These are phyloP conservation scores for Monosiga brevicollis DNA, from an alignment of 78 protist genomes.

Conservation along the genomic window DNA sequence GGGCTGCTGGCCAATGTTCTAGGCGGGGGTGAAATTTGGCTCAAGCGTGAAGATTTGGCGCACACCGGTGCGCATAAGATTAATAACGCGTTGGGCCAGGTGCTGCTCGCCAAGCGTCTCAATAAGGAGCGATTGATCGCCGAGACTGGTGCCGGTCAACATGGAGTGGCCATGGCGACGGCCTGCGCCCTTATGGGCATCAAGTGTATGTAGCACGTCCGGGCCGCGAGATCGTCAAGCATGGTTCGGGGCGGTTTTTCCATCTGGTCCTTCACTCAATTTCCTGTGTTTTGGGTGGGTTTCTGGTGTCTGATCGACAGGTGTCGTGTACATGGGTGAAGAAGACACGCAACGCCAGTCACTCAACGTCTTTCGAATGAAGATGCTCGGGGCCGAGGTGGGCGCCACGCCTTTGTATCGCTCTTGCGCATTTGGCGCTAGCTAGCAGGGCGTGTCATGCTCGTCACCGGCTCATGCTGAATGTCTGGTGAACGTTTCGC, in stretches of 20 bases:
- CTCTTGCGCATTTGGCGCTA: too few relatives aligned
- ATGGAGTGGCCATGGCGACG: slow-evolving; percentile 82
- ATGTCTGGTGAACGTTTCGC: too few relatives aligned
- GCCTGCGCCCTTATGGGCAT: slow-evolving; percentile 73
- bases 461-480: too few relatives aligned
- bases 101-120: slow-evolving; percentile 62
- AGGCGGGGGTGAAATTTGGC: slow-evolving; percentile 50
- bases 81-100: slow-evolving; percentile 80
- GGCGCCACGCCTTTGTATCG: neutral
- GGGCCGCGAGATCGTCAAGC: too few relatives aligned
- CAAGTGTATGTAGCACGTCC: slow-evolving; percentile 17
- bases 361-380: slow-evolving; percentile 80
- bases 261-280: neutral
- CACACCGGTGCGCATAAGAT: slow-evolving; percentile 85
- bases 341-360: slow-evolving; percentile 53
- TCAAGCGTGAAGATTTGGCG: slow-evolving; percentile 63
- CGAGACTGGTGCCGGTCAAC: slow-evolving; percentile 91
- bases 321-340: slow-evolving; percentile 37
- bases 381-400: slow-evolving; percentile 74
- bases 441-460: too few relatives aligned
- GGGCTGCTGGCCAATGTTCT: neutral
- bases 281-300: neutral
- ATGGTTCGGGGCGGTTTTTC: neutral
- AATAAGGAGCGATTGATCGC: slow-evolving; percentile 73
- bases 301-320: neutral